phyloP scores from a whole-genome alignment of 176 grass and related monocot genomes.

The Stipa capillata region DNA sequence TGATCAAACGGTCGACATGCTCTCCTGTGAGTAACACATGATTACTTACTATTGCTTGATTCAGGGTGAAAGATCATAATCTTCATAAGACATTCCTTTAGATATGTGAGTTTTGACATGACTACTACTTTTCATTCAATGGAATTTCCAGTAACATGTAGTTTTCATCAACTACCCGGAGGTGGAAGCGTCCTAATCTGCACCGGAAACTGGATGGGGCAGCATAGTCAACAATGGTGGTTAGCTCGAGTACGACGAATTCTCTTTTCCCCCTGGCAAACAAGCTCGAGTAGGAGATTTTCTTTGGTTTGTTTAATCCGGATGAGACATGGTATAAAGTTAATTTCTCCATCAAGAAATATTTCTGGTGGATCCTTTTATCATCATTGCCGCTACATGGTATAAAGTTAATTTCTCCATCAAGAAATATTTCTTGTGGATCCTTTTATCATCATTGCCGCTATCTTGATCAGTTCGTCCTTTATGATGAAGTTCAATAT shows the following conservation, averaged over 20 bases:
- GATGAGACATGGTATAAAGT: not conserved
- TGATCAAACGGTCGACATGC: not conserved
- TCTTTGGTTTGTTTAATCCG: not conserved
- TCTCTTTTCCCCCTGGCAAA: not conserved
- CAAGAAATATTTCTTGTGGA: not conserved
- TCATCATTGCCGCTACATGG: not conserved
- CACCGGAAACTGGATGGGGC: slow-evolving; percentile 14
- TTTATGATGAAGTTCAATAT: not conserved
- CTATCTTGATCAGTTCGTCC: not conserved
- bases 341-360: not conserved
- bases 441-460: not conserved
- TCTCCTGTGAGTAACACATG: not conserved
- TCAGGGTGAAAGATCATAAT: not conserved
- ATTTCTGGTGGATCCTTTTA: not conserved
- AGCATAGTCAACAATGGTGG: slow-evolving; percentile 1
- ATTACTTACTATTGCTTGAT: not conserved
- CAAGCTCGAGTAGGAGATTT: not conserved
- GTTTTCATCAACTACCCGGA: slow-evolving; percentile 30
- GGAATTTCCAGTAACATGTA: slow-evolving; percentile 3
- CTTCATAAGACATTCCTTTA: not conserved
- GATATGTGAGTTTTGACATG: not conserved
- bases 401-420: not conserved
- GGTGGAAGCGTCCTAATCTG: slow-evolving; percentile 31
- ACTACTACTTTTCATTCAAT: not conserved
- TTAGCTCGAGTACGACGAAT: not conserved